These are phyloP conservation scores for Trichoderma asperellum DNA, from an alignment of 2,329 filamentous ascomycete genomes.

Conservation along the genomic window DNA sequence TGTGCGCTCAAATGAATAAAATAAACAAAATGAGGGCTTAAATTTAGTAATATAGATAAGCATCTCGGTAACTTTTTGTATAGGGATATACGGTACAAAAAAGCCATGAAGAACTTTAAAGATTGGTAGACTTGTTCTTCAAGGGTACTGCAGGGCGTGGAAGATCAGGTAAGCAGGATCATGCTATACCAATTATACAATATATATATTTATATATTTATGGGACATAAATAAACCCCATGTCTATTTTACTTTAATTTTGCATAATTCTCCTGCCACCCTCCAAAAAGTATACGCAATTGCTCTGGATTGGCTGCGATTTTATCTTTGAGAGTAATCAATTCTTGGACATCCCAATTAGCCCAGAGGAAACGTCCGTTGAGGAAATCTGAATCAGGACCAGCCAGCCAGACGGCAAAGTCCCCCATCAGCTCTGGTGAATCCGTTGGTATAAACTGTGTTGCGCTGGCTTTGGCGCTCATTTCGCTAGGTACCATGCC, in stretches of 20 bases:
- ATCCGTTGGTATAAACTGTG: neutral
- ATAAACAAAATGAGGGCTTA: too few species aligned
- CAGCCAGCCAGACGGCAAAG: constrained; percentile 14
- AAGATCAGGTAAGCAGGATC: too few species aligned
- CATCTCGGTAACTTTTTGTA: too few species aligned
- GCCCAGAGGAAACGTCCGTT: constrained; percentile 14
- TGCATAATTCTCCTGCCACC: neutral
- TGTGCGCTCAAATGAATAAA: too few species aligned
- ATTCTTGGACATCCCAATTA: constrained; percentile 13
- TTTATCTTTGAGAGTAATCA: constrained; percentile 5
- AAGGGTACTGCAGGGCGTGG: too few species aligned
- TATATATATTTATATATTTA: too few species aligned
- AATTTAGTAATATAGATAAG: too few species aligned
- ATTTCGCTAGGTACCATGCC: constrained; percentile 6
- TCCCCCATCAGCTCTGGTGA: constrained; percentile 7
- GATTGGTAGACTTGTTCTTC: too few species aligned
- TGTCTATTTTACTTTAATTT: constrained; percentile 6
- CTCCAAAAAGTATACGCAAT: neutral
- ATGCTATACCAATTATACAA: too few species aligned
- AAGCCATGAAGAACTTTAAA: too few species aligned
- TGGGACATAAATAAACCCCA: neutral
- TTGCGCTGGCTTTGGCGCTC: neutral
- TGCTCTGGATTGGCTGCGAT: neutral
- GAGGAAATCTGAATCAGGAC: constrained; percentile 16
- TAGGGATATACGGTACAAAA: too few species aligned